phyloP scores from a whole-genome alignment of 345 rosid species.

The Crucihimalaya himalaica region DNA sequence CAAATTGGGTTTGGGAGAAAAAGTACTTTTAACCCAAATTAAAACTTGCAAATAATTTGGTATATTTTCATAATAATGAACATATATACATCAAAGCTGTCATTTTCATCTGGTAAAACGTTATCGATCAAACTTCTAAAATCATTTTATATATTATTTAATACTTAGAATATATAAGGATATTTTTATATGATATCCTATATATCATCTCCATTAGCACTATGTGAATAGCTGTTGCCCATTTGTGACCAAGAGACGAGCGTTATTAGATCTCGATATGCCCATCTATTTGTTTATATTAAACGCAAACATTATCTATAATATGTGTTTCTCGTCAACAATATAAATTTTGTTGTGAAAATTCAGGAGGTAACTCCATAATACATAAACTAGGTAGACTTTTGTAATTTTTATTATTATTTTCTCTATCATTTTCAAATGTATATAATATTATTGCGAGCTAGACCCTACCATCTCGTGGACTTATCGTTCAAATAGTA shows the following conservation, averaged over 20 bases:
- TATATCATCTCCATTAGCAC: background rate
- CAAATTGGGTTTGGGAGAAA: too few species aligned
- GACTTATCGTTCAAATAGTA: conserved; percentile 26
- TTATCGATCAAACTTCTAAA: background rate
- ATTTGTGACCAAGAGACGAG: background rate
- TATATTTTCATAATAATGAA: too few species aligned
- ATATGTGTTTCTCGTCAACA: background rate
- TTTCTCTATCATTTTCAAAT: conserved; percentile 18
- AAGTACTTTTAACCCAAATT: background rate
- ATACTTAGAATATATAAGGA: background rate
- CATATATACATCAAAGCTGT: background rate
- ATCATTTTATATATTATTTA: background rate
- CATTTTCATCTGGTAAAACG: background rate
- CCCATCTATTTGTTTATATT: background rate
- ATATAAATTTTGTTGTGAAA: background rate
- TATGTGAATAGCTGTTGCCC: background rate
- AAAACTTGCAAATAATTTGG: background rate
- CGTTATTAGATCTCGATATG: background rate
- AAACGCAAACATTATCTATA: background rate
- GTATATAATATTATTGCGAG: conserved; percentile 21
- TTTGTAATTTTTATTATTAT: background rate
- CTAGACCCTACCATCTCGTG: conserved; percentile 39
- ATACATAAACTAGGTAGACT: conserved; percentile 15
- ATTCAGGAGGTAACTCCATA: conserved; percentile 3
- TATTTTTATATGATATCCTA: background rate